Evolutionary conservation across 495 filamentous ascomycete species (phyloP).

Genomic region (Aspergillus saccharolyticus): DNA sequence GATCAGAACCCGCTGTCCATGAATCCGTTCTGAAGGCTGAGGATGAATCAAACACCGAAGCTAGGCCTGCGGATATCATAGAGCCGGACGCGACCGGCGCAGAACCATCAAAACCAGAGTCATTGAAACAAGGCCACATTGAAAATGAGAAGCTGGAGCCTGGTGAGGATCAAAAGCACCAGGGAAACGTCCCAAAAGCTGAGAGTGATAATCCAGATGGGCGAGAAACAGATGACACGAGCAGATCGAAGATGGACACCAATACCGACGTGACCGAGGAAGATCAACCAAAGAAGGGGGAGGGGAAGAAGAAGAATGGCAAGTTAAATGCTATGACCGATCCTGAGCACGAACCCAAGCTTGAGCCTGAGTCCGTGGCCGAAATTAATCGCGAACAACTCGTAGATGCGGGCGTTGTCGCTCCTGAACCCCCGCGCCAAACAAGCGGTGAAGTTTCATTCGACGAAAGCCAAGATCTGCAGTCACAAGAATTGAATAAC

Average conservation of each 20-base stretch:
- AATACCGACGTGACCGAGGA: conserved; percentile 11
- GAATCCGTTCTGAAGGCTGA: conserved; percentile 7
- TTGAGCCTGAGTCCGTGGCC: conserved; percentile 6
- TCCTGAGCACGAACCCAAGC: conserved; percentile 17
- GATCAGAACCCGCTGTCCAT: conserved; percentile 12
- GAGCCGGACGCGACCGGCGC: neutral
- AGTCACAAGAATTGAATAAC: neutral
- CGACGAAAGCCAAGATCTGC: conserved; percentile 2
- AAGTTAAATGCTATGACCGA: conserved; percentile 26
- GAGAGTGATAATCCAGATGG: neutral
- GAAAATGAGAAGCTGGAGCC: neutral
- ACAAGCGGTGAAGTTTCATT: conserved; percentile 21
- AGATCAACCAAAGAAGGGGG: conserved; percentile 22
- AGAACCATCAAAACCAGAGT: neutral
- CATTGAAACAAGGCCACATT: neutral
- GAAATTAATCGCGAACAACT: conserved; percentile 16
- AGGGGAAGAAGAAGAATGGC: conserved; percentile 36
- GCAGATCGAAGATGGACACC: neutral
- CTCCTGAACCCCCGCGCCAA: conserved; percentile 7
- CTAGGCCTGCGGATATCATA: neutral
- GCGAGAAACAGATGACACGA: neutral
- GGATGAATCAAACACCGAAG: conserved; percentile 4
- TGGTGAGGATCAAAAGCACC: neutral
- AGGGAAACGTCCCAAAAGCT: neutral
- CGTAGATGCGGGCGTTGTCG: conserved; percentile 11